These are phyloP conservation scores for Penstemon barbatus DNA, from an alignment of 257 asterid genomes.

Conservation along the genomic window DNA sequence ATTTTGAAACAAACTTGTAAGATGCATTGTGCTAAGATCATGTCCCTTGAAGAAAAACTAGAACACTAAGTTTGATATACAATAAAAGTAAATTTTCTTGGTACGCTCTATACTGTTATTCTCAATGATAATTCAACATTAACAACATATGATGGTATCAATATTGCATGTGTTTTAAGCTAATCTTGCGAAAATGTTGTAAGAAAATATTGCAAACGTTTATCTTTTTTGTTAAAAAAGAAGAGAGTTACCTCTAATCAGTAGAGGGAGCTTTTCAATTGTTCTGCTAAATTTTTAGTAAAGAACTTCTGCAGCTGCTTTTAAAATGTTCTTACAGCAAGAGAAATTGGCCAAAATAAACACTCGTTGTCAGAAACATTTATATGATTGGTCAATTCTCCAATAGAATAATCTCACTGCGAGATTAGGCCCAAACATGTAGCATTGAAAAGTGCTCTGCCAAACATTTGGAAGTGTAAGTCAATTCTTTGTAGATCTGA, in stretches of 20 bases:
- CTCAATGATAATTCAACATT: neutral
- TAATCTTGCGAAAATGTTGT: neutral
- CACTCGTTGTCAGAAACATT: neutral
- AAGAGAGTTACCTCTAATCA: neutral
- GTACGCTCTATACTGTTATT: too few species aligned
- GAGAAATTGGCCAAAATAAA: too few species aligned
- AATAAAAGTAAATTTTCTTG: too few species aligned
- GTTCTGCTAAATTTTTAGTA: too few species aligned
- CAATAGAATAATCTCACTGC: neutral
- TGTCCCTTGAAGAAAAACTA: neutral
- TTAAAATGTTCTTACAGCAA: too few species aligned
- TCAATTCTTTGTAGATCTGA: neutral
- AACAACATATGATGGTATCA: slow-evolving; percentile 3
- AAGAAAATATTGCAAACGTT: neutral
- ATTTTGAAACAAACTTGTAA: neutral
- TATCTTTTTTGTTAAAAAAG: neutral
- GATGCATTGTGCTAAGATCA: neutral
- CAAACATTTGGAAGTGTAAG: neutral
- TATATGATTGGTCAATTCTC: neutral
- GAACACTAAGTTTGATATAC: neutral
- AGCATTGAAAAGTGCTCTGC: neutral
- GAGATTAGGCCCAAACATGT: neutral
- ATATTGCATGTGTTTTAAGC: neutral
- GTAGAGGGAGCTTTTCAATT: neutral
- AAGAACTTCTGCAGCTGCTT: neutral